Evolutionary conservation across 2,329 filamentous ascomycete genomes (phyloP), one percentile per base, ranked within the genome.

Genomic region (Ophiocordyceps unilateralis): DNA sequence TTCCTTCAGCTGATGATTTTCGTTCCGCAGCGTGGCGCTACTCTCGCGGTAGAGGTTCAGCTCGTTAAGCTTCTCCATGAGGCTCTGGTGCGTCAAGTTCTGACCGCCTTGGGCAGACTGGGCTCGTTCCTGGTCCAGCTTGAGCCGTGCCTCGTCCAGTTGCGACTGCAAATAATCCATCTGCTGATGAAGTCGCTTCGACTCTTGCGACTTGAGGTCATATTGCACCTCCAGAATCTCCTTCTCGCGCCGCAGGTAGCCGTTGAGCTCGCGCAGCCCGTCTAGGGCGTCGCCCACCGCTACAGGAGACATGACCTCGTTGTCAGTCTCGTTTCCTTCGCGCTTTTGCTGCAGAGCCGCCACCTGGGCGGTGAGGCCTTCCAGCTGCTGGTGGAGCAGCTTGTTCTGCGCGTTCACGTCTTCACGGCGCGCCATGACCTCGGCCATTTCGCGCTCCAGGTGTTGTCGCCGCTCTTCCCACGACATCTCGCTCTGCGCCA

Each of bases 151-250:
- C 51, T 95, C 87, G 48, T 98, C 91, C 8, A 98, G 77, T 57
- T 96, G 86, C 20, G 76, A 76, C 53, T 91, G 85, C 9, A 81
- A 72, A 56, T 94, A 88, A 41, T 93, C 82, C 21, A 95, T 72
- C 55, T 96, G 87, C 53, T 95, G 86, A 54, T 89, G 84, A 37
- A 95, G 64, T 43, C 91, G 78, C 62, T 93, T 93, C 43, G 78
- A 72, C 61, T 98, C 91, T 53, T 93, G 85, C 1, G 79, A 72
- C 53, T 89, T 88, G 39, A 96, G 70, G 51, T 95, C 88, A 53
- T 87, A 83, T 55, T 96, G 89, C n/a, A 95, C 85, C 52, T 98
- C 89, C 9, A 95, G 74, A 50, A 98, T 96, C 58, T 96, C 91
- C 67, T 96, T 98, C 63, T 98, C 93, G 37, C 86, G 82, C 39